Evolutionary conservation across 2,329 filamentous ascomycete genomes (phyloP), one percentile per base, ranked within the genome.

Genomic region (Cladosporium sp.): DNA sequence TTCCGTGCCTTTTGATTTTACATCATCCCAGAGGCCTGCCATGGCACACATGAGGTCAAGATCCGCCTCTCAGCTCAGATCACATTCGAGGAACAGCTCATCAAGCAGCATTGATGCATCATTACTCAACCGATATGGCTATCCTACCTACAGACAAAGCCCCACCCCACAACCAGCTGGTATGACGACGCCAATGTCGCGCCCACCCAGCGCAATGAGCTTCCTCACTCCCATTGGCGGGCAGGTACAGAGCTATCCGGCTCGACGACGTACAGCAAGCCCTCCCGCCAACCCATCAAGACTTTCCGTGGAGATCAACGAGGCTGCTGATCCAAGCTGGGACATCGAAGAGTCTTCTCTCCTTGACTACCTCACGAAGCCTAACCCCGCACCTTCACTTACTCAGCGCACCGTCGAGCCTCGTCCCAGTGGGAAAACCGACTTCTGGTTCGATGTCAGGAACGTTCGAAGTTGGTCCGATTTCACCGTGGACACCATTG

Each of bases 391-490:
- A 18, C 86, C 91, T 15, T 85, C 86, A 36, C 76, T 96, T 29
- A 89, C 95, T 32, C 86, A 86, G 63, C 87, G 85, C 58, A 59
- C 59, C 29, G 81, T 92, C 58, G 88, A 86, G 53, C 84, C 86
- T 65, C 66, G 83, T 72, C 87, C 83, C 67, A 84, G 78, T 63
- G 80, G 78, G 70, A 85, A 80, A 61, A 89, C 85, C 68, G 84
- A 95, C 73, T 96, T 92, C 70, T 97, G 92, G 92, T 96, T 89
- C 88, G 92, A 97, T 64, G 80, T 95, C 52, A 87, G 92, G 59
- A 92, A 95, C 66, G 77, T 96, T 58, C 83, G 88, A 56, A 80
- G 83, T 55, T 96, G 92, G 92, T 80, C 80, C 45, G 80, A 82
- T 59, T 96, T 96, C 79, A 88, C 82, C 57, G 74, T 88, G 9